Conservation (phyloP, 192 early-diverging fungal species). For the Umbelopsis sp. region DNA sequence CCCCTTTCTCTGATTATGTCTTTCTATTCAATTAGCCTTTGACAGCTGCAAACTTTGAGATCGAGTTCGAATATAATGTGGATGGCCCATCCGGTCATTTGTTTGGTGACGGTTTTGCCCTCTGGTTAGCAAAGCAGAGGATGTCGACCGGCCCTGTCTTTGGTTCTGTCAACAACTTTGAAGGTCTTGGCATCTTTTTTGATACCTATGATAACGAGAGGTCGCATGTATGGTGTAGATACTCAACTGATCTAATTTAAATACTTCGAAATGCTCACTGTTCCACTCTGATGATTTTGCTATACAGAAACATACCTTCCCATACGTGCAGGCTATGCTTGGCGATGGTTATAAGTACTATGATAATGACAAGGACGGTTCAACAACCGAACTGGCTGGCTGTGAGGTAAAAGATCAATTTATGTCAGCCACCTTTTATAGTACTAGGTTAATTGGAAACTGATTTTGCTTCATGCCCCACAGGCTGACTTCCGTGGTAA, state of each 20-base stretch:
- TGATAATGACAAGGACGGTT: conserved; percentile 84
- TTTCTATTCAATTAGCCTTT: conserved; percentile 56
- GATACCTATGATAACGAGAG: conserved; percentile 93
- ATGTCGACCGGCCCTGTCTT: conserved; percentile 79
- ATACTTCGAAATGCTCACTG: neutral
- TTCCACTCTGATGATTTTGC: neutral
- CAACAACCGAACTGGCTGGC: conserved; percentile 61
- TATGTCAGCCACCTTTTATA: neutral
- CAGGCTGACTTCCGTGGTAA: conserved; percentile 76
- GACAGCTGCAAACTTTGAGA: conserved; percentile 66
- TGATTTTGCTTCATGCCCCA: neutral
- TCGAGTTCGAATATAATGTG: conserved; percentile 95
- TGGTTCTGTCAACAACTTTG: conserved; percentile 85
- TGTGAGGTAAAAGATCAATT: conserved; percentile 64
- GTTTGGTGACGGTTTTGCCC: conserved; percentile 95
- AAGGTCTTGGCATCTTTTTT: conserved; percentile 94
- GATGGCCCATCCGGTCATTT: conserved; percentile 72
- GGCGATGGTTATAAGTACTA: conserved; percentile 90
- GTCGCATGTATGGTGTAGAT: conserved; percentile 38
- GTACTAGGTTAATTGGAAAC: neutral
- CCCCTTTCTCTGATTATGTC: neutral
- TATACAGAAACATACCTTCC: conserved; percentile 65
- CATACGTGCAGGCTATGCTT: conserved; percentile 90
- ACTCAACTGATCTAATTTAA: no score
- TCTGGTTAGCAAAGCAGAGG: conserved; percentile 88